These are phyloP conservation scores for Coleophoma crateriformis DNA, from an alignment of 2,329 filamentous ascomycete genomes.

Conservation along the genomic window DNA sequence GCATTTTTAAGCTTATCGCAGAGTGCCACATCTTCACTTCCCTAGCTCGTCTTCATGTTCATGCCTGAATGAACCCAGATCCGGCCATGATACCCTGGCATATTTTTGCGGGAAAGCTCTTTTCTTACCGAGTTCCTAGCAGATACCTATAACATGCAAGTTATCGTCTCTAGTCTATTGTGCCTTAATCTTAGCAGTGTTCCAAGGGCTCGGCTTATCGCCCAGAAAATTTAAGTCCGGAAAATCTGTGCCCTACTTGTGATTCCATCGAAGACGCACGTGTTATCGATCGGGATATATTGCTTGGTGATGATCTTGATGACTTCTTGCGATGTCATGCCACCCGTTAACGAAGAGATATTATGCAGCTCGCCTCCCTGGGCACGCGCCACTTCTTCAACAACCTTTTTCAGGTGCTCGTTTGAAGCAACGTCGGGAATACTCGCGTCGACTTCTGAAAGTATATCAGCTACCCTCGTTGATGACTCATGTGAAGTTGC, in stretches of 20 bases:
- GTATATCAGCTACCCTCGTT: constrained; percentile 47
- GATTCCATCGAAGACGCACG: constrained; percentile 66
- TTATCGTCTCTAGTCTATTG: too few relatives aligned
- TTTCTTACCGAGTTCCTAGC: too few relatives aligned
- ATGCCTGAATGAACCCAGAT: too few relatives aligned
- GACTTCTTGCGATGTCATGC: constrained; percentile 92
- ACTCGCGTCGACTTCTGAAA: constrained; percentile 36
- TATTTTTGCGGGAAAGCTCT: too few relatives aligned
- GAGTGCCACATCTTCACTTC: too few relatives aligned
- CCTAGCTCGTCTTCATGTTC: too few relatives aligned
- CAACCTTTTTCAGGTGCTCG: constrained; percentile 45
- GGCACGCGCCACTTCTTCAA: constrained; percentile 67
- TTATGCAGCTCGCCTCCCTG: constrained; percentile 88
- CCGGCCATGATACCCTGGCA: too few relatives aligned
- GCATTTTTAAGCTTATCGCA: too few relatives aligned
- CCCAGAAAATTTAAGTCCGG: constrained; percentile 16
- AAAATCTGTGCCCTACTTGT: constrained; percentile 25
- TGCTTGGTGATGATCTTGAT: constrained; percentile 82
- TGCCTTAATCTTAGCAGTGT: too few relatives aligned
- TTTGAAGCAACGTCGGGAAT: constrained; percentile 43
- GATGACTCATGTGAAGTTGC: constrained; percentile 42
- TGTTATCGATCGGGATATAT: constrained; percentile 67
- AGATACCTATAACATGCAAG: too few relatives aligned
- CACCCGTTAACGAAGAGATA: constrained; percentile 79
- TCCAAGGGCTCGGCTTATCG: too few relatives aligned